Conservation (phyloP, 1,284 basidiomycete species). For the Apiotrichum veenhuisii region DNA sequence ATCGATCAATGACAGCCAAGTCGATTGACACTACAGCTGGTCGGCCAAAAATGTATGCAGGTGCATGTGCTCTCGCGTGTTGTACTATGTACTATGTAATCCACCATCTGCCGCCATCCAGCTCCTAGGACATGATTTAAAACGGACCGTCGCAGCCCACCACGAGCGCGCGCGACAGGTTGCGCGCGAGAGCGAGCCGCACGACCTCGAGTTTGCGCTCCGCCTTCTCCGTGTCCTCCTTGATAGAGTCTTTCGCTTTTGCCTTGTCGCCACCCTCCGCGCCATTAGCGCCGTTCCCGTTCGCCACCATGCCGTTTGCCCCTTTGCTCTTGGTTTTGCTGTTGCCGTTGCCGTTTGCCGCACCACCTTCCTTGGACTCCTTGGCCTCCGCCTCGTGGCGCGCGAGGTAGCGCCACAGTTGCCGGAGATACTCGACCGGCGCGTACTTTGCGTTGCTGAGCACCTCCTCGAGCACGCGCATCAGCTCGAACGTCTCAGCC, state of each 20-base stretch:
- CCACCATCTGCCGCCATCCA: background rate
- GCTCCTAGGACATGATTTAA: conserved; percentile 4
- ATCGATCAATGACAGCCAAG: too few relatives aligned
- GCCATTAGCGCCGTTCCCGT: too few relatives aligned
- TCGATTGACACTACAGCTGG: too few relatives aligned
- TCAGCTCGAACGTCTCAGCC: conserved; percentile 50
- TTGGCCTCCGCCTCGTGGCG: conserved; percentile 1
- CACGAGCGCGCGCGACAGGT: conserved; percentile 42
- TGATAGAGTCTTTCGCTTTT: background rate
- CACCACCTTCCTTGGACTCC: conserved; percentile 1
- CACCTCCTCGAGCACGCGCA: conserved; percentile 51
- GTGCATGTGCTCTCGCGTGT: too few relatives aligned
- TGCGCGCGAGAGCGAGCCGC: conserved; percentile 48
- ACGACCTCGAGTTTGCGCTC: conserved; percentile 50
- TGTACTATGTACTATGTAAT: too few relatives aligned
- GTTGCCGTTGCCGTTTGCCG: background rate
- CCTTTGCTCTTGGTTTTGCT: conserved; percentile 5
- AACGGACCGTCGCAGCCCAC: conserved; percentile 34
- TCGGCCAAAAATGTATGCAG: too few relatives aligned
- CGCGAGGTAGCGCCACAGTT: conserved; percentile 25
- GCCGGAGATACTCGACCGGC: conserved; percentile 38
- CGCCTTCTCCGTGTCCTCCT: conserved; percentile 26
- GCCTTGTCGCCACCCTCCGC: background rate
- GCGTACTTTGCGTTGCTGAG: conserved; percentile 37
- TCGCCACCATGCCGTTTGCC: background rate